Evolutionary conservation across 2,329 filamentous ascomycete genomes (phyloP), one percentile per base, ranked within the genome.

Genomic region (Zalaria obscura): DNA sequence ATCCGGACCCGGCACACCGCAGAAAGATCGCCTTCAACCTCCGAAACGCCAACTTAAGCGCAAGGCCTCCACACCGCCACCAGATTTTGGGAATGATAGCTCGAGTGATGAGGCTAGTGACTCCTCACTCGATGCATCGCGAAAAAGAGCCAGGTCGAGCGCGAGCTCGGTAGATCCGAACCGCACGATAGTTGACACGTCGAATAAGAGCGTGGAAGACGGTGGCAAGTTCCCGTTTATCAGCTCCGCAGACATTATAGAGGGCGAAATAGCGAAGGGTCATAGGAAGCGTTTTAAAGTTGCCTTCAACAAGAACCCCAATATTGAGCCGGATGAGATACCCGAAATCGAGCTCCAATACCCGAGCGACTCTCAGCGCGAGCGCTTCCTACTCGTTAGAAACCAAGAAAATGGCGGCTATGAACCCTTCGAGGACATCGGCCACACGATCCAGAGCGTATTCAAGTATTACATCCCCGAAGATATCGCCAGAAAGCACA

Each of bases 391-490:
- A 50, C 72, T 89, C 5, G 78, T 45, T 33, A 36, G 38, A 25
- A 52, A 51, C 39, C 47, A 81, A 48, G 84, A 93, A 49, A 80
- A 73, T 53, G 72, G 78, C 48, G 75, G 80, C 60, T 78, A 75
- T 59, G 72, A 70, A 53, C 70, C 69, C 32, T 70, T 85, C 39
- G 72, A 80, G 50, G 68, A 67, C 46, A 72, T 82, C 34, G 64
- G 79, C 36, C 65, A 72, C 46, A 72, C 70, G 47, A 59, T 75
- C 46, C 65, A 73, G 46, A 68, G 72, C 42, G 67, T 80, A 51
- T 76, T 77, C 42, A 75, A 81, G 44, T 79, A 80, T 52, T 95
- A 94, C 60, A 73, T 94, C 29, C 83, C 81, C 18, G 70, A 78
- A 25, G 73, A 78, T 39, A 70, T 87, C 50, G 73, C 76, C 35